Evolutionary conservation across 2,329 filamentous ascomycete species (phyloP).

Genomic region (Xylariomycetidae sp.): DNA sequence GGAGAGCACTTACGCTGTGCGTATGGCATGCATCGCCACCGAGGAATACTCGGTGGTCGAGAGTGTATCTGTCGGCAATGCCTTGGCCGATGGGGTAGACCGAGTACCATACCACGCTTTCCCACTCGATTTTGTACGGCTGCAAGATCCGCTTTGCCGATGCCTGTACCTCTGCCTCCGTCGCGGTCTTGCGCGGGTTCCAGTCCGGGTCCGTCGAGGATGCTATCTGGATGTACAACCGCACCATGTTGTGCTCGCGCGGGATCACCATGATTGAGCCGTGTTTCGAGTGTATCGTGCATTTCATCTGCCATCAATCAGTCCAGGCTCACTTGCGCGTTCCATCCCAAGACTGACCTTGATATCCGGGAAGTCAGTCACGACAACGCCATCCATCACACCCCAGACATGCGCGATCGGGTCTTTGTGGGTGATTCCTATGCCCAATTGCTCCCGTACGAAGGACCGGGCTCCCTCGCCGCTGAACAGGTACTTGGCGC

Average conservation of each 20-base stretch:
- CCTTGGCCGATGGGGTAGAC: constrained; percentile 73
- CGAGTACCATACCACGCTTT: constrained; percentile 66
- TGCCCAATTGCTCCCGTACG: constrained; percentile 57
- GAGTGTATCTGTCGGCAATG: constrained; percentile 60
- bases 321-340: constrained; percentile 1
- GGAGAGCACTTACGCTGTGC: constrained; percentile 53
- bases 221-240: constrained; percentile 63
- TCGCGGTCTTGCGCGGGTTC: constrained; percentile 57
- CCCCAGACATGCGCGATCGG: constrained; percentile 69
- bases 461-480: constrained; percentile 66
- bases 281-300: constrained; percentile 66
- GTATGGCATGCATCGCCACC: constrained; percentile 76
- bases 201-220: constrained; percentile 56
- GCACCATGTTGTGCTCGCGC: constrained; percentile 53
- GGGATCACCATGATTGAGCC: constrained; percentile 79
- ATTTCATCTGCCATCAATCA: constrained; percentile 60
- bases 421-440: constrained; percentile 66
- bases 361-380: constrained; percentile 72
- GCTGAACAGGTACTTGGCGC: constrained; percentile 65
- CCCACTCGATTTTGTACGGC: constrained; percentile 63
- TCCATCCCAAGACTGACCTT: constrained; percentile 39
- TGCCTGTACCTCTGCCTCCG: constrained; percentile 56
- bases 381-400: constrained; percentile 67
- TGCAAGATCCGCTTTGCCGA: constrained; percentile 59
- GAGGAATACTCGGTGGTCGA: constrained; percentile 65